Base-by-base conservation (phyloP, 2,329 filamentous ascomycete genomes). In the Colletotrichum liriopes region DNA sequence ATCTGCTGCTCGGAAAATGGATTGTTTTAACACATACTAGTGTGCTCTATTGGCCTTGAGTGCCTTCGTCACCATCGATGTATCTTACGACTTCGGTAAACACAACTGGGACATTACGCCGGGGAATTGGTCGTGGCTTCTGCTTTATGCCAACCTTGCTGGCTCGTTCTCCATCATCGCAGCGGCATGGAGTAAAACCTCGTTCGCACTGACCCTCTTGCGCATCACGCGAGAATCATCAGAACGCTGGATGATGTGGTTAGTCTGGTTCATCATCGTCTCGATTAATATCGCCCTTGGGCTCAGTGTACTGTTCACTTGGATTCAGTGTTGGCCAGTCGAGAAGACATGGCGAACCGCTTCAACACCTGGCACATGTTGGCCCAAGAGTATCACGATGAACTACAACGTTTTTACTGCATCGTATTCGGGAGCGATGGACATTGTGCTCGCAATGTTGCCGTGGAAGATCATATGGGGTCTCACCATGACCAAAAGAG, bases 391-490 rank as follows among this genome's bases (percentile, higher is more conserved):
- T 1, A 67, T 79, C 3, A 76, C 80, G 11, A 75, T 81, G 14
- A 59, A 65, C 29, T 82, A 82, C 67, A 80, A 80, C 54, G 76
- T 79, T 0, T 82, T 74, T 51, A 63, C 73, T 6, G 49, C 70
- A 75, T 78, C 75, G 0, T 82, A 82, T 63, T 82, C 81, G 2
- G 82, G 79, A 0, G 71, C 74, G 1, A 81, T 83, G 76, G 84
- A 85, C n/a, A 79, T 85, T 16, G 67, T 81, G 2, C 75, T 86
- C 9, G 83, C 83, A 0, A 43, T 84, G 1, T 71, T 85, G 3
- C 84, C 84, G 0, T 84, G 81, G 83, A 80, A 77, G 29, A 80
- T 85, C 11, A 80, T 85, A 54, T 82, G 81, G 82, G 77, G 77
- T 1, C 75, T 83, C 18, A 79, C 78, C 9, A 84, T 85, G 80